Conservation (phyloP, 164 flowering plant genomes). For the Brasenia schreberi region DNA sequence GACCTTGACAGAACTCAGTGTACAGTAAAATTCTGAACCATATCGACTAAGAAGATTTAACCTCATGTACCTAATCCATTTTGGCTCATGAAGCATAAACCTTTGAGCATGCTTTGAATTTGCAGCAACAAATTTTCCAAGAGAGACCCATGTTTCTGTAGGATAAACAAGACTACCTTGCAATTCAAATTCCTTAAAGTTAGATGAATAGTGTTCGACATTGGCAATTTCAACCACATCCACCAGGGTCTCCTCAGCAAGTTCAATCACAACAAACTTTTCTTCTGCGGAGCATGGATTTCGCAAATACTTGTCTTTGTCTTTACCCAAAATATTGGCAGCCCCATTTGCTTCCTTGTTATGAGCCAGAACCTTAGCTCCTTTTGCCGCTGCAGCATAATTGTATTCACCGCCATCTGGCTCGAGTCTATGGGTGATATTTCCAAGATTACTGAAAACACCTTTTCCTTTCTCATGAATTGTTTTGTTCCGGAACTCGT, state of each 20-base stretch:
- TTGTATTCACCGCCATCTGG: constrained; percentile 66
- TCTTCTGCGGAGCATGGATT: constrained; percentile 71
- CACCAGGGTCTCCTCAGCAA: constrained; percentile 66
- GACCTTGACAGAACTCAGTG: constrained; percentile 58
- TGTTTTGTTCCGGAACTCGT: constrained; percentile 42
- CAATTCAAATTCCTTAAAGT: constrained; percentile 65
- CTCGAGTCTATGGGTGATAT: constrained; percentile 58
- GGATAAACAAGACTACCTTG: constrained; percentile 66
- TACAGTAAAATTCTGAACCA: constrained; percentile 82
- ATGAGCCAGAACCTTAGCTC: constrained; percentile 70
- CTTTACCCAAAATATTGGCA: constrained; percentile 50
- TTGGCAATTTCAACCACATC: constrained; percentile 76
- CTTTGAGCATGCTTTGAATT: constrained; percentile 65
- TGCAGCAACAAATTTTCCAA: constrained; percentile 57
- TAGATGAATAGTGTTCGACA: constrained; percentile 78
- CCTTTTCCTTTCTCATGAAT: constrained; percentile 20
- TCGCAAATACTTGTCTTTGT: constrained; percentile 67
- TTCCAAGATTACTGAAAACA: constrained; percentile 21
- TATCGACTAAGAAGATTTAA: constrained; percentile 56
- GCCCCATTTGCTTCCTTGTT: constrained; percentile 85
- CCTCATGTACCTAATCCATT: constrained; percentile 73
- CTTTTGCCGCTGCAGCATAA: constrained; percentile 70
- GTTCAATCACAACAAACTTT: constrained; percentile 68
- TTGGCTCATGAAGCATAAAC: constrained; percentile 60
- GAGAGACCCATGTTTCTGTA: constrained; percentile 38